Evolutionary conservation across 1,284 basidiomycete species (phyloP).

Genomic region (Apiotrichum sp.): DNA sequence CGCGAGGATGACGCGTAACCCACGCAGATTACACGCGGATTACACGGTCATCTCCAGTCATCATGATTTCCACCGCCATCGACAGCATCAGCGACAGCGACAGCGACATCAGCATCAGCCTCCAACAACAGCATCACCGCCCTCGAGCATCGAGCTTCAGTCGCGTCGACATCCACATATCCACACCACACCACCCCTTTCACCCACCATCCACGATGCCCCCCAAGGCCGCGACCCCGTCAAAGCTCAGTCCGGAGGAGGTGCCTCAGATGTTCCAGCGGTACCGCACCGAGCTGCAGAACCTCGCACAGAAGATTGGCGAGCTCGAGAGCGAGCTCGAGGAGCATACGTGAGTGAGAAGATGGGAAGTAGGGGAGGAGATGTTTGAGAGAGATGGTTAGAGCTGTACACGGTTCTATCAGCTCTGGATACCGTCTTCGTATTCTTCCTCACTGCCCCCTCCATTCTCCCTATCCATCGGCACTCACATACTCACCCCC

Average conservation of each 20-base stretch:
- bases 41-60: too few relatives aligned
- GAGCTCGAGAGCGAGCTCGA: constrained; percentile 90
- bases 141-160: too few relatives aligned
- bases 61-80: too few relatives aligned
- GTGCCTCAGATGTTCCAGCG: constrained; percentile 46
- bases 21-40: too few relatives aligned
- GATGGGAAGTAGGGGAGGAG: neutral
- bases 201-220: constrained; percentile 22
- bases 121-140: too few relatives aligned
- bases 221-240: constrained; percentile 29
- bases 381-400: neutral
- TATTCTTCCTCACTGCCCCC: too few relatives aligned
- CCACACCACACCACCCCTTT: neutral
- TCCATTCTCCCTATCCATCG: too few relatives aligned
- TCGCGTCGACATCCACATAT: neutral
- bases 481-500: neutral
- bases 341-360: constrained; percentile 60
- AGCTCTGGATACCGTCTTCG: too few relatives aligned
- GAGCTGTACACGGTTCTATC: too few relatives aligned
- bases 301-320: constrained; percentile 80
- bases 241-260: constrained; percentile 31
- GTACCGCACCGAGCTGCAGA: constrained; percentile 75
- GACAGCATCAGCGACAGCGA: too few relatives aligned
- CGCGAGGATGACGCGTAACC: too few relatives aligned
- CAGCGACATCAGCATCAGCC: too few relatives aligned